Base-by-base conservation (phyloP, 2,329 filamentous ascomycete species). In the Phaeomoniella chlamydospora region DNA sequence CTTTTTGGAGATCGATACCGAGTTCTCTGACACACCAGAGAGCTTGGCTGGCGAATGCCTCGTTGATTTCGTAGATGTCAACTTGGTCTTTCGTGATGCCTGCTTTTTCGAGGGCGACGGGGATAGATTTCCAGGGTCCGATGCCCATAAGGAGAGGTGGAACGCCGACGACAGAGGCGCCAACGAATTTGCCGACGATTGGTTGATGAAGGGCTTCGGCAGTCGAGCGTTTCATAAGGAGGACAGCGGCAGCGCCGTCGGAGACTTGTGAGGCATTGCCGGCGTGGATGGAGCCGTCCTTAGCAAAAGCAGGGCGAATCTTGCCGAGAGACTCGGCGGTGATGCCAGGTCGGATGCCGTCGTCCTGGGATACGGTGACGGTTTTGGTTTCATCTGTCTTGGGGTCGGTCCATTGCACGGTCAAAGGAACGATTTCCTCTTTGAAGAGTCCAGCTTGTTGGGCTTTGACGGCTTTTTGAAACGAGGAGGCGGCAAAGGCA, bases 51-150 rank as follows among this genome's bases (percentile, higher is more conserved):
- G 90, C 90, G 58, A 98, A 98, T 1, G 90, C 90, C 72, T 98
- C 90, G 68, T 98, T 98, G 71, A 98, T 94, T 73, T 98, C 90
- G 53, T 74, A 96, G 53, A 96, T 88, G 56, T 96, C 90, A 18
- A 98, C 85, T 47, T 96, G 88, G 39, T 93, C 80, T 60, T 79
- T 84, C 55, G 67, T 69, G 49, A 98, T 76, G 41, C 87, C 86
- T 0, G 87, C 83, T 58, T 90, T 87, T 55, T 83, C 72, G 38
- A 94, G 77, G 3, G 84, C 87, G 55, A 87, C 81, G 45, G 90
- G 90, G 52, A 98, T 96, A 39, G 90, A 87, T 61, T 87, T 87
- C 75, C 85, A 94, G 35, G 90, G 90, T 1, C 90, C 90, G 46
- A 94, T 70, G 43, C 90, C 90, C 90, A 98, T 96, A 47, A 96